Evolutionary conservation across 345 rosid species (phyloP).

Genomic region (Passiflora organensis): DNA sequence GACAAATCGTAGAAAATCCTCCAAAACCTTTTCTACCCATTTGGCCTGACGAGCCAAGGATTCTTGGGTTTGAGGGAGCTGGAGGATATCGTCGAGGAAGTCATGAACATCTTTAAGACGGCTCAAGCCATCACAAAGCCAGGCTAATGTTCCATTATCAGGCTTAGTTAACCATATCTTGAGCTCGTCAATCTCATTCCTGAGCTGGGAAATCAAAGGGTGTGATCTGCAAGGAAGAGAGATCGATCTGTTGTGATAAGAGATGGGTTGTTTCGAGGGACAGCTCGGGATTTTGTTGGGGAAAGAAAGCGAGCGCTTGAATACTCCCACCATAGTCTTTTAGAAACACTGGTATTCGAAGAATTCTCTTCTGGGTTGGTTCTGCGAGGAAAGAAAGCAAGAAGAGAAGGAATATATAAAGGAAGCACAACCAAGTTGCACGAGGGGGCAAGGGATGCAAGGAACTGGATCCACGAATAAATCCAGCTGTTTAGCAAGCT

Average conservation of each 20-base stretch:
- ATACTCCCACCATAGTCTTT: slow-evolving; percentile 36
- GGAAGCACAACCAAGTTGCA: slow-evolving; percentile 8
- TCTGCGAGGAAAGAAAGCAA: background rate
- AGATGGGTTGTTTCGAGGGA: slow-evolving; percentile 31
- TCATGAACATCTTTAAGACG: slow-evolving; percentile 39
- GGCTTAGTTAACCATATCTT: slow-evolving; percentile 22
- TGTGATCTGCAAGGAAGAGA: slow-evolving; percentile 56
- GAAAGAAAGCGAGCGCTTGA: slow-evolving; percentile 54
- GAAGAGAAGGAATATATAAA: slow-evolving; percentile 6
- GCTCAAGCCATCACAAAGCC: slow-evolving; percentile 39
- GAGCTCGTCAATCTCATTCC: slow-evolving; percentile 29
- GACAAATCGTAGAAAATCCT: slow-evolving; percentile 44
- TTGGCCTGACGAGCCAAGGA: slow-evolving; percentile 35
- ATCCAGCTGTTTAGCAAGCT: slow-evolving; percentile 11
- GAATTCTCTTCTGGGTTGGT: background rate
- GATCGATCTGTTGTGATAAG: slow-evolving; percentile 52
- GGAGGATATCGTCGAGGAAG: slow-evolving; percentile 43
- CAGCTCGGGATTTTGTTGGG: slow-evolving; percentile 39
- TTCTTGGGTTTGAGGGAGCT: slow-evolving; percentile 49
- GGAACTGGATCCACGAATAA: slow-evolving; percentile 24
- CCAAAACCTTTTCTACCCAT: slow-evolving; percentile 47
- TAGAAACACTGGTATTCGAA: background rate
- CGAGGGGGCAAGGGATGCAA: slow-evolving; percentile 8
- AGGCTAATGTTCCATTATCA: slow-evolving; percentile 22
- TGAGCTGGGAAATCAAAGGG: slow-evolving; percentile 49